A percentile compares a stretch with the other conserved stretches of the same genome.
These are phyloP conservation scores for Niebla homalea DNA, from an alignment of 495 filamentous ascomycete species.

Conservation along the genomic window DNA sequence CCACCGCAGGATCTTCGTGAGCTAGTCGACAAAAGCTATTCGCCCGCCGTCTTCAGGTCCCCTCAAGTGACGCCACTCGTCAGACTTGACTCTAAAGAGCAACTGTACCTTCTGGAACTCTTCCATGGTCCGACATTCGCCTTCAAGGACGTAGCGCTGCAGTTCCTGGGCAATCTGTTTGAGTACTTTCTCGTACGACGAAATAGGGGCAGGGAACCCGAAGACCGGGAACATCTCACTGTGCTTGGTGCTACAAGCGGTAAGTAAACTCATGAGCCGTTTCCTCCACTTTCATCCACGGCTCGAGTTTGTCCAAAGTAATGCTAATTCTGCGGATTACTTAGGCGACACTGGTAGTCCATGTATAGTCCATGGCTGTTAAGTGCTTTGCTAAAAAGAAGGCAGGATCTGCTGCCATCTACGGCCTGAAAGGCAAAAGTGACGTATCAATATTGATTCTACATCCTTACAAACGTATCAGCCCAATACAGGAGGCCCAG, in stretches of 20 bases:
- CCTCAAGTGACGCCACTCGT: conserved; percentile 60
- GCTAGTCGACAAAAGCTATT: conserved; percentile 50
- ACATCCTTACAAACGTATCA: conserved; percentile 69
- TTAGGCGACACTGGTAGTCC: background rate
- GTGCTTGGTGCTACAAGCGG: conserved; percentile 87
- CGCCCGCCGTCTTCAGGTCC: conserved; percentile 74
- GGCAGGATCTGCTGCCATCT: conserved; percentile 88
- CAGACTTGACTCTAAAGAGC: conserved; percentile 48
- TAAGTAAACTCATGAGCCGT: conserved; percentile 27
- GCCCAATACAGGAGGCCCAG: conserved; percentile 81
- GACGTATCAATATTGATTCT: conserved; percentile 87
- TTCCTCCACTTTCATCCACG: no score
- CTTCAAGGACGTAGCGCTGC: conserved; percentile 66
- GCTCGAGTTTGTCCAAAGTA: no score
- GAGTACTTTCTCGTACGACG: conserved; percentile 83
- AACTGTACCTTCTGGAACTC: conserved; percentile 76
- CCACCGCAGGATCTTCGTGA: conserved; percentile 61
- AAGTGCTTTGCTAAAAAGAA: background rate
- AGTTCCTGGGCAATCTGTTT: conserved; percentile 87
- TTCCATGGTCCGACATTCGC: conserved; percentile 93
- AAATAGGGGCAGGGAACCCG: conserved; percentile 50
- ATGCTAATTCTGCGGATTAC: background rate
- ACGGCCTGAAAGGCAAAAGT: conserved; percentile 85
- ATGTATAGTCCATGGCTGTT: background rate
- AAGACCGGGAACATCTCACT: conserved; percentile 68